Conservation (phyloP, 257 asterid species). For the Primulina huaijiensis region DNA sequence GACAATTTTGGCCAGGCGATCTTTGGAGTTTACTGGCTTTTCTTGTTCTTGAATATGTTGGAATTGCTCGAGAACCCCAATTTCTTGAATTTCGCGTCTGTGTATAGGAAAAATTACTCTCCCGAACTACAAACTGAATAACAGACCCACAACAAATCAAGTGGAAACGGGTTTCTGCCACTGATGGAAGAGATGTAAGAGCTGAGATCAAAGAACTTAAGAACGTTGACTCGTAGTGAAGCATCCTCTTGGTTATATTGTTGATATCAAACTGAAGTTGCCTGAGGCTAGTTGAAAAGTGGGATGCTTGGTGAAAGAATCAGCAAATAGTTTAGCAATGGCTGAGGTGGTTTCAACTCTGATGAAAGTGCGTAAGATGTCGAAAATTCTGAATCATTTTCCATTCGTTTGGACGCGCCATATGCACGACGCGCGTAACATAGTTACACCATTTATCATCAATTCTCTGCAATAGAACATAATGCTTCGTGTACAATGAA, state of each 20-base stretch:
- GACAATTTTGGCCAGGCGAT: too few relatives aligned
- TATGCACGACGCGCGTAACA: not conserved
- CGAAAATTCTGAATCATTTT: slow-evolving; percentile 5
- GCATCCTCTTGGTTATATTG: slow-evolving; percentile 53
- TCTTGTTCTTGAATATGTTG: too few relatives aligned
- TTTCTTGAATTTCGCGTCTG: too few relatives aligned
- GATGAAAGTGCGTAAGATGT: slow-evolving; percentile 52
- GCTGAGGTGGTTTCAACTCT: slow-evolving; percentile 12
- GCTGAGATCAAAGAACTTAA: slow-evolving; percentile 24
- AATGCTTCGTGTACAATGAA: not conserved
- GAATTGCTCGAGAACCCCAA: too few relatives aligned
- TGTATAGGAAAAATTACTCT: too few relatives aligned
- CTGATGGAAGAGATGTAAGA: too few relatives aligned
- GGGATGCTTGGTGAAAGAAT: slow-evolving; percentile 27
- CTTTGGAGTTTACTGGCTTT: too few relatives aligned
- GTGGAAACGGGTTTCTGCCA: too few relatives aligned
- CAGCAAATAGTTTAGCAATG: slow-evolving; percentile 45
- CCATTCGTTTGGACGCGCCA: not conserved
- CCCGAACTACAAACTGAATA: too few relatives aligned
- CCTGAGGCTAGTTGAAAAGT: slow-evolving; percentile 33
- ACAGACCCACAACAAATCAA: too few relatives aligned
- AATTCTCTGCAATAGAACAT: not conserved
- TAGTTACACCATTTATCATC: not conserved
- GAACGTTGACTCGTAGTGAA: slow-evolving; percentile 54
- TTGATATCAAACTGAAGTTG: slow-evolving; percentile 46